Conservation (phyloP, 2,329 filamentous ascomycete genomes). For the Fusarium sambucinum region DNA sequence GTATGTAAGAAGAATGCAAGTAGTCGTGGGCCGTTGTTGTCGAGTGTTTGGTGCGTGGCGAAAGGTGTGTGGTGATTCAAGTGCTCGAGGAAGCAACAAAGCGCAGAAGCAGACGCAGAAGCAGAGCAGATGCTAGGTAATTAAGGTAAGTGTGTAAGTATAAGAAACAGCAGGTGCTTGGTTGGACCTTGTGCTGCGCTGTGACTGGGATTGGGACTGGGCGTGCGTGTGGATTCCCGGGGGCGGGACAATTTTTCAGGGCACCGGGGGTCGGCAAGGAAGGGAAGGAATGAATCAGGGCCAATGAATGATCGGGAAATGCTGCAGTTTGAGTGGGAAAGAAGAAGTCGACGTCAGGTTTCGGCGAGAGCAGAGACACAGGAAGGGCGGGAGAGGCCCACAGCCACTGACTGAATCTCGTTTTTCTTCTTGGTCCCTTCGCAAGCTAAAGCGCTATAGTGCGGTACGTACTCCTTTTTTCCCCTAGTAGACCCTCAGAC, state of each 20-base stretch:
- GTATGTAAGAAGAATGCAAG: slow-evolving; percentile 46
- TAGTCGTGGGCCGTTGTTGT: slow-evolving; percentile 41
- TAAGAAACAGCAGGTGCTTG: slow-evolving; percentile 34
- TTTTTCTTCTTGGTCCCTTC: slow-evolving; percentile 33
- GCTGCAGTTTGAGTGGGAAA: slow-evolving; percentile 41
- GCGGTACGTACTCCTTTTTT: slow-evolving; percentile 25
- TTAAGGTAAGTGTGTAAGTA: slow-evolving; percentile 46
- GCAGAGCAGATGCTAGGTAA: slow-evolving; percentile 40
- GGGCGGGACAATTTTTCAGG: slow-evolving; percentile 48
- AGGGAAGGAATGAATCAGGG: slow-evolving; percentile 42
- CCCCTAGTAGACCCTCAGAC: slow-evolving; percentile 13
- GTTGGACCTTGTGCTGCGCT: not conserved
- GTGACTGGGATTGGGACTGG: not conserved
- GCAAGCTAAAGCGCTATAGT: slow-evolving; percentile 8
- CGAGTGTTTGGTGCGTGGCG: slow-evolving; percentile 45
- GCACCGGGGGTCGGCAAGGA: slow-evolving; percentile 35
- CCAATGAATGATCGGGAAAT: slow-evolving; percentile 31
- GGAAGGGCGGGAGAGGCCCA: slow-evolving; percentile 39
- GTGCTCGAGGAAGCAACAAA: slow-evolving; percentile 35
- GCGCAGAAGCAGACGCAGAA: not conserved
- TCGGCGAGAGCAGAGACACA: slow-evolving; percentile 28
- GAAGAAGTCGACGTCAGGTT: slow-evolving; percentile 41
- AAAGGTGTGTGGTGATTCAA: slow-evolving; percentile 46
- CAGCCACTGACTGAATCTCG: slow-evolving; percentile 36
- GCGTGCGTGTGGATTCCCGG: slow-evolving; percentile 28